Evolutionary conservation across 2,329 filamentous ascomycete genomes (phyloP).

Genomic region (Fusarium fracticaudum): DNA sequence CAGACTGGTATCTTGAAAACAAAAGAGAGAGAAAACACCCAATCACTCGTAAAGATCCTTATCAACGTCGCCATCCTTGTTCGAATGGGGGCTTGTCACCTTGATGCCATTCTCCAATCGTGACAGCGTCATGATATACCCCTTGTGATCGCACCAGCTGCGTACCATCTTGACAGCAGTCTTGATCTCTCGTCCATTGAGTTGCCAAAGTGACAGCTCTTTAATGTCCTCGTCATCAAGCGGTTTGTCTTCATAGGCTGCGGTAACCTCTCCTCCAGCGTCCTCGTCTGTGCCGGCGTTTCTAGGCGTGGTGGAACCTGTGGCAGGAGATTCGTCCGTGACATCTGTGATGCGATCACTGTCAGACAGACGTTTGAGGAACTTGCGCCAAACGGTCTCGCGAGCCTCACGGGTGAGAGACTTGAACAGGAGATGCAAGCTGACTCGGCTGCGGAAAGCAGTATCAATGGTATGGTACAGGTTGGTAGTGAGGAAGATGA

Average conservation of each 20-base stretch:
- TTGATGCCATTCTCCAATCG: slow-evolving; percentile 57
- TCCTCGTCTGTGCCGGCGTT: not conserved
- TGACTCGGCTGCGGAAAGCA: slow-evolving; percentile 58
- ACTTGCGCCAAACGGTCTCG: slow-evolving; percentile 57
- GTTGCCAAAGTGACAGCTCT: slow-evolving; percentile 52
- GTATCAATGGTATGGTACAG: slow-evolving; percentile 54
- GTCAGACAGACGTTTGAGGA: slow-evolving; percentile 50
- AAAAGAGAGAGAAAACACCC: not conserved
- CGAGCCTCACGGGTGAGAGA: slow-evolving; percentile 51
- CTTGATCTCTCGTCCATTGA: slow-evolving; percentile 60
- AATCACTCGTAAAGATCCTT: slow-evolving; percentile 41
- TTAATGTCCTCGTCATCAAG: slow-evolving; percentile 50
- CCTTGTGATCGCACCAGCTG: slow-evolving; percentile 57
- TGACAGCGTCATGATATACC: slow-evolving; percentile 52
- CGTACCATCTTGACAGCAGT: slow-evolving; percentile 57
- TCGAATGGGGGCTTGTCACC: slow-evolving; percentile 55
- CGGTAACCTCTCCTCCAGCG: not conserved
- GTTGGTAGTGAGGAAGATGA: slow-evolving; percentile 58
- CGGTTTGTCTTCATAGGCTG: slow-evolving; percentile 2
- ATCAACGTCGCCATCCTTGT: slow-evolving; percentile 46
- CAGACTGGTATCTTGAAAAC: slow-evolving; percentile 3
- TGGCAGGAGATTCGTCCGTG: not conserved
- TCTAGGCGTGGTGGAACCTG: slow-evolving; percentile 6
- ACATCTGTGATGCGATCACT: not conserved
- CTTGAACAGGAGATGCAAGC: slow-evolving; percentile 58